A percentile compares a stretch with the other conserved stretches of the same genome.
These are phyloP conservation scores for Pichia scutulata DNA, from an alignment of 805 yeast genomes.

Conservation along the genomic window DNA sequence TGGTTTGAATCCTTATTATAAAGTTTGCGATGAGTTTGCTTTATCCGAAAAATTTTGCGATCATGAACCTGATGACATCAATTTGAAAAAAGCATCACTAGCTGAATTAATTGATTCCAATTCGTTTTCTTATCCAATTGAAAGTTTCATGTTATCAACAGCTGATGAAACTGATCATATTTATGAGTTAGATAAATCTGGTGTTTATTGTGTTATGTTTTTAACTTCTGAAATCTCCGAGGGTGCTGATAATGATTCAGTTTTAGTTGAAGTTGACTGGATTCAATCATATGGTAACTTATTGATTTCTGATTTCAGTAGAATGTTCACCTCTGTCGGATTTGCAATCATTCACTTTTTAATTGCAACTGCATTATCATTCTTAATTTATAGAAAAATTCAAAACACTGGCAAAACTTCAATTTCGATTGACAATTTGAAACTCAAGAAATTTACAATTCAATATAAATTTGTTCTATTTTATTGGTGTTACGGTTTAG, in stretches of 20 bases:
- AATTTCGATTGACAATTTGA: slow-evolving; percentile 13
- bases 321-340: slow-evolving; percentile 18
- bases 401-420: slow-evolving; percentile 16
- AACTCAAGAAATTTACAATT: slow-evolving; percentile 16
- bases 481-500: slow-evolving; percentile 13
- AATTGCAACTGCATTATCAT: slow-evolving; percentile 11
- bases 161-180: slow-evolving; percentile 5
- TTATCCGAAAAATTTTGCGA: slow-evolving; percentile 17
- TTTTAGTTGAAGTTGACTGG: slow-evolving; percentile 24
- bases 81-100: slow-evolving; percentile 10
- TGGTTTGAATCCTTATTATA: slow-evolving; percentile 18
- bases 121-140: slow-evolving; percentile 13
- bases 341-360: slow-evolving; percentile 18
- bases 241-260: background rate
- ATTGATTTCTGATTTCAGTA: slow-evolving; percentile 23
- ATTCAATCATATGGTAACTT: slow-evolving; percentile 27
- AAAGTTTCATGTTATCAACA: slow-evolving; percentile 11
- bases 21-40: slow-evolving; percentile 28
- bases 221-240: slow-evolving; percentile 13
- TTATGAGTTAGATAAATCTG: slow-evolving; percentile 16
- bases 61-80: slow-evolving; percentile 13
- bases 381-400: slow-evolving; percentile 12
- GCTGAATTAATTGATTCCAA: slow-evolving; percentile 16
- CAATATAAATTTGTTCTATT: slow-evolving; percentile 23
- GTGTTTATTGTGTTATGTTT: slow-evolving; percentile 24